A percentile compares a stretch with the other conserved stretches of the same genome.
These are phyloP conservation scores for Adansonia grandidieri DNA, from an alignment of 441 rosid genomes.

Conservation along the genomic window DNA sequence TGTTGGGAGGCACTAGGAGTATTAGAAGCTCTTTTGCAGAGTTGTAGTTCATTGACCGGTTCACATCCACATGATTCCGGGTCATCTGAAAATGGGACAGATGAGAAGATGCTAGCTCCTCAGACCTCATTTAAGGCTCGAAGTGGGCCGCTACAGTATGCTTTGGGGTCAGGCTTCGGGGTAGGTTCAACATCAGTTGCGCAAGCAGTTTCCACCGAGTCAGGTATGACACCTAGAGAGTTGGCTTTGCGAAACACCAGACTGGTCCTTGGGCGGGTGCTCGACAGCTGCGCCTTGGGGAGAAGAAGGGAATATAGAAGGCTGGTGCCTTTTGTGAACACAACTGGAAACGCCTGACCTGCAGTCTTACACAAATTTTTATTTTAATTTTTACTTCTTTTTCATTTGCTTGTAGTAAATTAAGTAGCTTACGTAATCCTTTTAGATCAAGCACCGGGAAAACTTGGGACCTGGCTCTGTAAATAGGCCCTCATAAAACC, in stretches of 20 bases:
- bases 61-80: conserved; percentile 71
- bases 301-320: conserved; percentile 84
- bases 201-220: conserved; percentile 53
- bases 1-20: conserved; percentile 98
- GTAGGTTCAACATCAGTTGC: conserved; percentile 46
- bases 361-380: conserved; percentile 20
- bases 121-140: conserved; percentile 89
- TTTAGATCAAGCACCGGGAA: background rate
- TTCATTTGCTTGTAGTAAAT: background rate
- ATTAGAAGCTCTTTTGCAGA: conserved; percentile 92
- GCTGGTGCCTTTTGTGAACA: conserved; percentile 87
- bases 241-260: conserved; percentile 85
- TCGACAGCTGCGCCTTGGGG: conserved; percentile 81
- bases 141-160: conserved; percentile 78
- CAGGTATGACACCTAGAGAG: conserved; percentile 72
- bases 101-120: conserved; percentile 75
- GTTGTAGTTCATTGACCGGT: conserved; percentile 84
- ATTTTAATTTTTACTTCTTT: background rate
- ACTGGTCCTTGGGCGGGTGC: conserved; percentile 84
- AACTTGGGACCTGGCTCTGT: conserved; percentile 27
- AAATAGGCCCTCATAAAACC: conserved; percentile 33
- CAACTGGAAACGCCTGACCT: conserved; percentile 56
- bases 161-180: conserved; percentile 52
- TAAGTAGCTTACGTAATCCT: background rate
- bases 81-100: conserved; percentile 69